These are phyloP conservation scores for Didymella sp. DNA, from an alignment of 2,329 filamentous ascomycete genomes.

Conservation along the genomic window DNA sequence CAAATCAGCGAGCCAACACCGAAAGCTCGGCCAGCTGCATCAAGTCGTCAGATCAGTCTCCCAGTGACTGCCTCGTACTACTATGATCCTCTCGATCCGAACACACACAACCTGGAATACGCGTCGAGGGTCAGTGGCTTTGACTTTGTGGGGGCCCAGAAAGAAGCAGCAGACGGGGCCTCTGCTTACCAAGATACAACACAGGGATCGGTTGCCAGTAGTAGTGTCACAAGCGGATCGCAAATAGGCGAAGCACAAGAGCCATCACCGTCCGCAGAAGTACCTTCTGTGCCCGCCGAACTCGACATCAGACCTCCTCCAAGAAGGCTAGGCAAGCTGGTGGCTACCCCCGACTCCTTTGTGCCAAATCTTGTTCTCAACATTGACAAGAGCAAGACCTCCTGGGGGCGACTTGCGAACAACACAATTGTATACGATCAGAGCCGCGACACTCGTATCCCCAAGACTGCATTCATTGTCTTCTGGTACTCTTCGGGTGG, in stretches of 20 bases:
- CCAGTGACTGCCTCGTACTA: slow-evolving; percentile 55
- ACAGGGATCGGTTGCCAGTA: slow-evolving; percentile 32
- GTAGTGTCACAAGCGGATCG: slow-evolving; percentile 24
- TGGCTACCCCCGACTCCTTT: slow-evolving; percentile 70
- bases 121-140: slow-evolving; percentile 55
- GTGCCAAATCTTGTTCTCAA: slow-evolving; percentile 67
- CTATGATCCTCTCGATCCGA: slow-evolving; percentile 53
- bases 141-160: slow-evolving; percentile 47
- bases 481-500: slow-evolving; percentile 68
- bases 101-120: slow-evolving; percentile 56
- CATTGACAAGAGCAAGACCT: slow-evolving; percentile 71
- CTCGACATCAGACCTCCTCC: slow-evolving; percentile 50
- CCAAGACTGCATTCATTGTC: slow-evolving; percentile 81
- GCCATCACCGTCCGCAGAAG: slow-evolving; percentile 28
- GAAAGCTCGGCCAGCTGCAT: slow-evolving; percentile 41
- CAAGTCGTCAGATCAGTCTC: slow-evolving; percentile 55
- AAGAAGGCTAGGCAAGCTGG: slow-evolving; percentile 67
- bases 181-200: slow-evolving; percentile 41
- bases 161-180: slow-evolving; percentile 26
- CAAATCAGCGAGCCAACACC: slow-evolving; percentile 49
- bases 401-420: slow-evolving; percentile 75
- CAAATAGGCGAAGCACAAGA: slow-evolving; percentile 23
- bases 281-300: slow-evolving; percentile 33
- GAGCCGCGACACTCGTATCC: slow-evolving; percentile 71
- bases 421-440: slow-evolving; percentile 74